phyloP scores from a whole-genome alignment of 352 stramenopile species.

The Phytophthora syringae region DNA sequence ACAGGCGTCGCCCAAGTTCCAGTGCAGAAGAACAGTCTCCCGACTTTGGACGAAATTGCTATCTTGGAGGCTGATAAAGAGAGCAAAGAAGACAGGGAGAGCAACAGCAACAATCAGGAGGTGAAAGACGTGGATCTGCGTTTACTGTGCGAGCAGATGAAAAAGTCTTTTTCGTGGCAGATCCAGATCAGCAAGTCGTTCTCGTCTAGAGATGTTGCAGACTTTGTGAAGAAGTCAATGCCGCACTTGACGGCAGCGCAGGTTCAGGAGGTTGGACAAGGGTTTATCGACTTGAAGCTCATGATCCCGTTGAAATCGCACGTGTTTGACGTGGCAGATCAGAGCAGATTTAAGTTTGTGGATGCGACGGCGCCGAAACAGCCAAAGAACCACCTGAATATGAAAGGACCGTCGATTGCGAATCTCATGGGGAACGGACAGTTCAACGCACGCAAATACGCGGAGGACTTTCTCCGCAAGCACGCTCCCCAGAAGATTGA shows the following conservation, averaged over 20 bases:
- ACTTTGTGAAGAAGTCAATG: conserved; percentile 64
- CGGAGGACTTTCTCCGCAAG: conserved; percentile 80
- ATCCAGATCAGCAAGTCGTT: conserved; percentile 84
- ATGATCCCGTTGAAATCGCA: conserved; percentile 81
- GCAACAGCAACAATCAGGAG: conserved; percentile 20
- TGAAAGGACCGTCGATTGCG: conserved; percentile 75
- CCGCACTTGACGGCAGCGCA: conserved; percentile 43
- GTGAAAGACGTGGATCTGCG: conserved; percentile 61
- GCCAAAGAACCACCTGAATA: conserved; percentile 73
- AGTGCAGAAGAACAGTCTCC: conserved; percentile 14
- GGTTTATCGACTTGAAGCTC: conserved; percentile 73
- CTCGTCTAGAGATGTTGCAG: conserved; percentile 64
- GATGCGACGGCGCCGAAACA: conserved; percentile 54
- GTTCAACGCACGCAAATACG: conserved; percentile 79
- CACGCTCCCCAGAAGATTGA: conserved; percentile 81
- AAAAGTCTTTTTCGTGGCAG: conserved; percentile 71
- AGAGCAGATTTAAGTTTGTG: conserved; percentile 67
- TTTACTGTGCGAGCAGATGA: conserved; percentile 75
- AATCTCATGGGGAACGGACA: conserved; percentile 75
- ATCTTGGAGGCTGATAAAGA: conserved; percentile 12
- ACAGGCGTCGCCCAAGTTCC: conserved; percentile 14
- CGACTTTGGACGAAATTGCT: conserved; percentile 4
- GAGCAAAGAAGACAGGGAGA: conserved; percentile 17
- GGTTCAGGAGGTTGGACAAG: conserved; percentile 65
- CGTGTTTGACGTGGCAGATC: conserved; percentile 68